phyloP scores from a whole-genome alignment of 305 asterid species.

The Coffea humblotiana region DNA sequence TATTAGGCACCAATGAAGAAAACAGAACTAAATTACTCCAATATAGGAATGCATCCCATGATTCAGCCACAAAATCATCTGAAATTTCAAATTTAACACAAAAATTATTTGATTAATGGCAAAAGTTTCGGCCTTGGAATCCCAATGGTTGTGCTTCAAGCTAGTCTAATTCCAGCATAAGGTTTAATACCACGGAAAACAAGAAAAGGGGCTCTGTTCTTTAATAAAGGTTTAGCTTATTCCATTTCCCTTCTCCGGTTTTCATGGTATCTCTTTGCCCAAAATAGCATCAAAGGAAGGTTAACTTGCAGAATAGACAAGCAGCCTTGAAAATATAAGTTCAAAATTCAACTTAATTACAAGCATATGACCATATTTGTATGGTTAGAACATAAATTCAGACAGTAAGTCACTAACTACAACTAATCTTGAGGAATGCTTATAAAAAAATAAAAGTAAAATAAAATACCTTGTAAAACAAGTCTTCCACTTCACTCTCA shows the following conservation, averaged over 20 bases:
- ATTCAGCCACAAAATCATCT: background rate
- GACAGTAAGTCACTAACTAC: background rate
- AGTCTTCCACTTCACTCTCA: conserved; percentile 74
- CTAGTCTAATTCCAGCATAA: background rate
- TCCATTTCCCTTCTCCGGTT: background rate
- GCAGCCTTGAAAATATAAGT: background rate
- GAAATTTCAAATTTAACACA: background rate
- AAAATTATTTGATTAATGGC: background rate
- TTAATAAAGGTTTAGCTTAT: background rate
- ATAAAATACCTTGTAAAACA: conserved; percentile 70
- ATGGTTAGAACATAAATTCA: background rate
- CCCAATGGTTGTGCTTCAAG: background rate
- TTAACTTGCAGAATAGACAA: too few relatives aligned
- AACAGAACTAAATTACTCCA: background rate
- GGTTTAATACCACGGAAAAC: background rate
- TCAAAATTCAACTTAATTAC: background rate
- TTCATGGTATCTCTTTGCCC: background rate
- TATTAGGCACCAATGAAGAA: background rate
- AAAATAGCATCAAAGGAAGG: background rate
- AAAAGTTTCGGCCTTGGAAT: background rate
- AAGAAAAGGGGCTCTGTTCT: background rate
- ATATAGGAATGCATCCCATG: background rate
- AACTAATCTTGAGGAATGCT: background rate
- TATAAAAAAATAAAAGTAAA: background rate
- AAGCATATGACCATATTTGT: background rate